Percentiles rank a stretch among this genome's conserved stretches.
phyloP scores from a whole-genome alignment of 257 asterid genomes.

The Dorcoceras hygrometricum region DNA sequence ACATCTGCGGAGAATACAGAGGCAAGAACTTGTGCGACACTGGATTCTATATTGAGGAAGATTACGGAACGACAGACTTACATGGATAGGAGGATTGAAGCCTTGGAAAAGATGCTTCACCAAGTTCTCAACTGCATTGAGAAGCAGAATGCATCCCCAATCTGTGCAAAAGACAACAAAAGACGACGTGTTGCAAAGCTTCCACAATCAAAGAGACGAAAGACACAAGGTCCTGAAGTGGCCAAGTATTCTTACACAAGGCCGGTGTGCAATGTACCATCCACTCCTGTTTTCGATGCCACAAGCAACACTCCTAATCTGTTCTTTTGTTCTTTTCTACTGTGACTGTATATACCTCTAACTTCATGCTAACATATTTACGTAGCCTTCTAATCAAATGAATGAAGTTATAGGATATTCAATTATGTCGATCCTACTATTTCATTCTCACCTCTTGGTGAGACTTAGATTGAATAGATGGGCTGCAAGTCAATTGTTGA shows the following conservation, averaged over 20 bases:
- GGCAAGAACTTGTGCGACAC: neutral
- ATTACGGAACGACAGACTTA: neutral
- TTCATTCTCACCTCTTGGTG: neutral
- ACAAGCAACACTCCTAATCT: neutral
- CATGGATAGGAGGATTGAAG: neutral
- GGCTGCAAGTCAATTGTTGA: neutral
- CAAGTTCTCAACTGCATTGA: neutral
- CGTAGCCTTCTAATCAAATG: neutral
- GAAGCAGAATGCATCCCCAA: neutral
- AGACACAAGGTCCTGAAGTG: neutral
- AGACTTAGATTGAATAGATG: neutral
- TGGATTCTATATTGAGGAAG: neutral
- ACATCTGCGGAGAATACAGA: neutral
- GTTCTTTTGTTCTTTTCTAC: neutral
- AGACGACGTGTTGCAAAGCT: neutral
- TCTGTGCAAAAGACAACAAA: neutral
- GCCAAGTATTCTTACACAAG: neutral
- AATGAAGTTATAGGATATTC: neutral
- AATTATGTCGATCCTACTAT: neutral
- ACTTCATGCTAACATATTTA: neutral
- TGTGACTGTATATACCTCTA: neutral
- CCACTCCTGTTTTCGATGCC: neutral
- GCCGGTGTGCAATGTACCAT: neutral
- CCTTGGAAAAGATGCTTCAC: neutral
- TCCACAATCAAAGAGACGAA: neutral